Percentiles rank a stretch among this genome's conserved stretches.
Conservation (phyloP, 805 yeast genomes). For the Candida nemodendra region DNA sequence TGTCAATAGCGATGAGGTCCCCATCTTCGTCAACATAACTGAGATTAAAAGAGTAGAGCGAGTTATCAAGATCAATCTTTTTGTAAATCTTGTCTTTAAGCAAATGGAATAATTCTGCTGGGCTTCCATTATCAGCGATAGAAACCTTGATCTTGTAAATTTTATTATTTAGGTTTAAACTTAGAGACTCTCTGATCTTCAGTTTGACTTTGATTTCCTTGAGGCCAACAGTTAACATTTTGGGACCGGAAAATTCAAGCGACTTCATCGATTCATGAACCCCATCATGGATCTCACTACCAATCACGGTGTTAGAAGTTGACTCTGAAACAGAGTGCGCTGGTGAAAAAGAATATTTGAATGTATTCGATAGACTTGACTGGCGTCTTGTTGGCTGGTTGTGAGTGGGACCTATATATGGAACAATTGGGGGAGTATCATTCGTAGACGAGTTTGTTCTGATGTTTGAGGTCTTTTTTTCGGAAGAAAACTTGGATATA, state of each 20-base stretch:
- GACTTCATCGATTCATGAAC: not conserved
- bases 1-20: constrained; percentile 34
- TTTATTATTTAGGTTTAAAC: constrained; percentile 20
- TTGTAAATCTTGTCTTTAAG: constrained; percentile 18
- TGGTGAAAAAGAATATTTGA: constrained; percentile 9
- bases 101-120: constrained; percentile 9
- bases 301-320: constrained; percentile 13
- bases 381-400: constrained; percentile 6
- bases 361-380: constrained; percentile 9
- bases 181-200: constrained; percentile 21
- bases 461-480: constrained; percentile 11
- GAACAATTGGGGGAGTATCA: constrained; percentile 18
- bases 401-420: constrained; percentile 20
- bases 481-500: constrained; percentile 6
- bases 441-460: constrained; percentile 18
- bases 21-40: constrained; percentile 40
- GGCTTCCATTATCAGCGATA: constrained; percentile 4
- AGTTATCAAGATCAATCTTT: constrained; percentile 24
- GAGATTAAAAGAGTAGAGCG: constrained; percentile 26
- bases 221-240: not conserved
- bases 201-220: constrained; percentile 17
- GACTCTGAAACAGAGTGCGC: constrained; percentile 6
- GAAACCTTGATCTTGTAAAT: constrained; percentile 26
- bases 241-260: not conserved
- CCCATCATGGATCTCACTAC: not conserved